Conservation (phyloP, 345 rosid genomes). For the Sisymbrium altissimum region DNA sequence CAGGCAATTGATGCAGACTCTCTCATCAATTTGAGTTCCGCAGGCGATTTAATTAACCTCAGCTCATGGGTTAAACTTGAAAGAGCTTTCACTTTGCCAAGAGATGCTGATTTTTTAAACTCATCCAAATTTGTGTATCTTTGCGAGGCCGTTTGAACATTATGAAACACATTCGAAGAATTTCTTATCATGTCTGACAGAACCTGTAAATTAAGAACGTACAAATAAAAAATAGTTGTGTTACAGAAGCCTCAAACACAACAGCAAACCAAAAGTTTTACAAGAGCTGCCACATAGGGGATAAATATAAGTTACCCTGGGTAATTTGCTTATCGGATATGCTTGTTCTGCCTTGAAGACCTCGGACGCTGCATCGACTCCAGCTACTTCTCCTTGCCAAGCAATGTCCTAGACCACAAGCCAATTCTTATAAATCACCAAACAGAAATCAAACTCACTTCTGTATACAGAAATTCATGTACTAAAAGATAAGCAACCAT, state of each 20-base stretch:
- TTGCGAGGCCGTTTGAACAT: constrained; percentile 56
- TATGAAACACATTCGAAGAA: constrained; percentile 77
- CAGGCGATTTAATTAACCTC: constrained; percentile 81
- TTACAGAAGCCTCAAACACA: neutral
- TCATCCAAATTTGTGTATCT: constrained; percentile 63
- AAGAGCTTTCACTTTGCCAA: constrained; percentile 60
- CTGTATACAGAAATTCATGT: neutral
- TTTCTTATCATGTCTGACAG: constrained; percentile 76
- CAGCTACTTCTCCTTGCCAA: constrained; percentile 93
- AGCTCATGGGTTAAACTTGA: constrained; percentile 64
- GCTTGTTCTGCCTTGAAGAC: constrained; percentile 84
- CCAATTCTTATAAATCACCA: neutral
- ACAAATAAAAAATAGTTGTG: neutral
- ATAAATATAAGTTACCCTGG: constrained; percentile 47
- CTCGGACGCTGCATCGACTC: constrained; percentile 77
- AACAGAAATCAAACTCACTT: neutral
- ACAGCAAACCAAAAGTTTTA: neutral
- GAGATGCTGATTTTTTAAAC: constrained; percentile 47
- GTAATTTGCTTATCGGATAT: constrained; percentile 66
- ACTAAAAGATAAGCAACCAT: constrained; percentile 21
- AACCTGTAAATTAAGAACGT: constrained; percentile 46
- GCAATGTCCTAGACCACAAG: constrained; percentile 58
- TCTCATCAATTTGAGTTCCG: constrained; percentile 87
- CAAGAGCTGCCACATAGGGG: neutral
- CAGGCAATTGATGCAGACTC: constrained; percentile 95